These are phyloP conservation scores for Curvularia lunata DNA, from an alignment of 2,329 filamentous ascomycete species.

Conservation along the genomic window DNA sequence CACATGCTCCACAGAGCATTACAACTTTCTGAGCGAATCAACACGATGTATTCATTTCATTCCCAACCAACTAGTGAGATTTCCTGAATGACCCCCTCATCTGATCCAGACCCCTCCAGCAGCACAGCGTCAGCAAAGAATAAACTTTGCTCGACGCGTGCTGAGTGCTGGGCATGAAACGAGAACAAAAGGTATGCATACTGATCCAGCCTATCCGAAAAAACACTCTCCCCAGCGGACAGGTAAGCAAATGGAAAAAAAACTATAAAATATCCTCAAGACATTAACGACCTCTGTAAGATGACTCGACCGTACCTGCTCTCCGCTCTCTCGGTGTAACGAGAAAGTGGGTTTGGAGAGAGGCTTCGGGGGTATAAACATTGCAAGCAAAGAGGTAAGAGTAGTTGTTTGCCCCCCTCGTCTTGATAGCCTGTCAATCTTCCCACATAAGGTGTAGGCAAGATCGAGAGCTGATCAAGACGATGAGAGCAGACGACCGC, in stretches of 20 bases:
- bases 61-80: neutral
- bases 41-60: slow-evolving; percentile 7
- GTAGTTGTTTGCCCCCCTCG: neutral
- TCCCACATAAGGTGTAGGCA: neutral
- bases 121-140: neutral
- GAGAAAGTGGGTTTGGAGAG: neutral
- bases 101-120: slow-evolving; percentile 1
- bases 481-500: neutral
- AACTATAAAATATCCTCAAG: slow-evolving; percentile 32
- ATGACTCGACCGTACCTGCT: slow-evolving; percentile 4
- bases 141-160: neutral
- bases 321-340: neutral
- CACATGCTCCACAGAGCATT: neutral
- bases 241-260: slow-evolving; percentile 19
- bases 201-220: slow-evolving; percentile 21
- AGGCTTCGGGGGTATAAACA: slow-evolving; percentile 28
- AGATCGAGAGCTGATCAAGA: neutral
- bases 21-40: neutral
- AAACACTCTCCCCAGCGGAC: slow-evolving; percentile 25
- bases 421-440: neutral
- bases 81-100: neutral
- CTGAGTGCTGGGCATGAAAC: neutral
- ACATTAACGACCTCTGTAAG: slow-evolving; percentile 31
- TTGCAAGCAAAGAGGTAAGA: slow-evolving; percentile 21
- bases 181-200: slow-evolving; percentile 1